Evolutionary conservation across 139 green algal genomes (phyloP), one percentile per base, ranked within the genome.

Genomic region (Yamagishiella unicocca): DNA sequence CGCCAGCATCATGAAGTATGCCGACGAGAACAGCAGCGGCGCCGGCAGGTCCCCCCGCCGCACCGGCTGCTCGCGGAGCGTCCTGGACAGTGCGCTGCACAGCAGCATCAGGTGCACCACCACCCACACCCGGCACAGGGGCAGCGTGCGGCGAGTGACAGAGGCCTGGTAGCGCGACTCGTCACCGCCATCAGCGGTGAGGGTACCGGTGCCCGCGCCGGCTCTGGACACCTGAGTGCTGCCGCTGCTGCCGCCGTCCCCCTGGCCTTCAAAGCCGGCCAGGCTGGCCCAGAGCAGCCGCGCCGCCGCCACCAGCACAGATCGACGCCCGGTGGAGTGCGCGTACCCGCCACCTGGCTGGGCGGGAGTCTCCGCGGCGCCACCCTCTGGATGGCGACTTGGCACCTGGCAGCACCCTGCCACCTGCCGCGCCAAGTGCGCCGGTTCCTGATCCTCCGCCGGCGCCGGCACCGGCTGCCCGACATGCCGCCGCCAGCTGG

Each of bases 61-160:
- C 7, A 37, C n/a, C n/a, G n/a, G n/a, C n/a, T n/a, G n/a, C n/a
- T n/a, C n/a, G n/a, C n/a, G n/a, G n/a, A n/a, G n/a, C n/a, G n/a
- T n/a, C n/a, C n/a, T n/a, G n/a, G n/a, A n/a, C n/a, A n/a, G n/a
- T n/a, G n/a, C 77, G n/a, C 46, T 42, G 2, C 38, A 55, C 77
- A 42, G 25, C 55, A 84, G 37, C 35, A 58, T 3, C 77, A 73
- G 37, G 77, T 84, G 77, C 58, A 84, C 6, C 29, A 42, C 58
- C 37, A 58, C 24, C 77, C 77, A 84, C 1, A 9, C 17, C 27
- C 62, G 77, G 10, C 25, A 25, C 55, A 73, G 37, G 14, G 1
- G 2, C 55, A 58, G 25, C 1, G 55, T 54, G 62, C 55, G 55
- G 38, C 29, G 2, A 3, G 45, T 84, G 31, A 84, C 29, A 17